Conservation (phyloP, 1,284 basidiomycete genomes). For the Fomitopsis betulina region DNA sequence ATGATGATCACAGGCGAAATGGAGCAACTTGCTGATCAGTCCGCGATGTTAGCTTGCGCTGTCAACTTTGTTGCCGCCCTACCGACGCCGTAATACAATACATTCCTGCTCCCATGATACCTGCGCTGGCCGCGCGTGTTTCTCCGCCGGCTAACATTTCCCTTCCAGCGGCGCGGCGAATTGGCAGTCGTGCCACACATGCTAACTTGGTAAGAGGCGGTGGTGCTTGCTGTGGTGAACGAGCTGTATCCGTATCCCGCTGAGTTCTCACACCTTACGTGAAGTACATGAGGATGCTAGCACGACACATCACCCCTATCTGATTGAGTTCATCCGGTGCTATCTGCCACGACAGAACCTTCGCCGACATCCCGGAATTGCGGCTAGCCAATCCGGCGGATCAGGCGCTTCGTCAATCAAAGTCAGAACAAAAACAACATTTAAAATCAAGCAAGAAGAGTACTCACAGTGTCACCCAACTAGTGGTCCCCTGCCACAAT, state of each 20-base stretch:
- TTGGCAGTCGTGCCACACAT: neutral
- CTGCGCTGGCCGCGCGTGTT: neutral
- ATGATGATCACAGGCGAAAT: neutral
- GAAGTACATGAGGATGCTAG: neutral
- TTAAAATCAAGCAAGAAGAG: no score
- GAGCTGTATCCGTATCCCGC: neutral
- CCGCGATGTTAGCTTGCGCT: neutral
- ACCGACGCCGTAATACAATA: neutral
- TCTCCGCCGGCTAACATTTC: no score
- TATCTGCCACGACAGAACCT: neutral
- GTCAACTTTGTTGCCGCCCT: neutral
- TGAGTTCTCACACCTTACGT: neutral
- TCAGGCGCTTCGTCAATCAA: neutral
- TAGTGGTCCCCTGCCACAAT: no score
- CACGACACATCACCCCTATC: neutral
- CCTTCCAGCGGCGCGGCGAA: neutral
- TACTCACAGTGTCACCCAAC: no score
- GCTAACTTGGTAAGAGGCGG: neutral
- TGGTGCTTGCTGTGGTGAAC: neutral
- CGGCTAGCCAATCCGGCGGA: neutral
- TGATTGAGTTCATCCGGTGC: neutral
- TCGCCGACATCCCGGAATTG: neutral
- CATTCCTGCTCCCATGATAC: neutral
- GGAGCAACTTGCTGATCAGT: constrained; percentile 2
- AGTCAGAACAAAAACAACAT: neutral